A percentile compares a stretch with the other conserved stretches of the same genome.
Conservation (phyloP, 2,329 filamentous ascomycete species). For the Kalaharituber pfeilii region DNA sequence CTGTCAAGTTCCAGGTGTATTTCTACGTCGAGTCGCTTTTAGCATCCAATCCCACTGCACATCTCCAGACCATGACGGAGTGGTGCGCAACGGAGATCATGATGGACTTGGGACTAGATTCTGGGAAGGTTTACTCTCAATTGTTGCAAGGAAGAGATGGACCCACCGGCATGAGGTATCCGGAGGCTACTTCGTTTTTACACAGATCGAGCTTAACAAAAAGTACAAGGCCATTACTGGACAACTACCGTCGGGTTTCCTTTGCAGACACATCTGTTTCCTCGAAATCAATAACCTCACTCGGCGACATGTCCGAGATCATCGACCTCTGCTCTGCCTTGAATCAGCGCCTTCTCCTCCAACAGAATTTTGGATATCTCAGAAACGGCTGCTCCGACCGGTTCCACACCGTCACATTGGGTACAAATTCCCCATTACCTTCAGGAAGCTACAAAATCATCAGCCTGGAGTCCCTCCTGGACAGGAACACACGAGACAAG, state of each 20-base stretch:
- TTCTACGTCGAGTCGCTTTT: background rate
- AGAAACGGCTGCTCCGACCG: background rate
- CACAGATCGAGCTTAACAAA: background rate
- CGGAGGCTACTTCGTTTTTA: background rate
- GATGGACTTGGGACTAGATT: background rate
- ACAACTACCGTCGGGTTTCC: background rate
- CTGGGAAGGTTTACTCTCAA: background rate
- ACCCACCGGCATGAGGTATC: background rate
- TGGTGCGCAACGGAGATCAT: background rate
- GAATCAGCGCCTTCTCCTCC: background rate
- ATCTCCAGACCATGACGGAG: background rate
- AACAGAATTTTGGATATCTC: background rate
- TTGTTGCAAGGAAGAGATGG: background rate
- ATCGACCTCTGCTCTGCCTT: background rate
- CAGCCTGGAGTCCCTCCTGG: background rate
- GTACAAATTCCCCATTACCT: background rate
- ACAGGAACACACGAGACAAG: background rate
- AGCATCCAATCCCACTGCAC: background rate
- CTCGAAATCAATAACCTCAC: background rate
- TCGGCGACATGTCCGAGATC: background rate
- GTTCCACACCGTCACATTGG: background rate
- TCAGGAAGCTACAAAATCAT: background rate
- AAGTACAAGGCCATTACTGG: background rate
- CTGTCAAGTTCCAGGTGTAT: background rate
- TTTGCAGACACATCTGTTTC: background rate